Conservation (phyloP, 768 basidiomycete species). For the Naganishia vaughanmartiniae region DNA sequence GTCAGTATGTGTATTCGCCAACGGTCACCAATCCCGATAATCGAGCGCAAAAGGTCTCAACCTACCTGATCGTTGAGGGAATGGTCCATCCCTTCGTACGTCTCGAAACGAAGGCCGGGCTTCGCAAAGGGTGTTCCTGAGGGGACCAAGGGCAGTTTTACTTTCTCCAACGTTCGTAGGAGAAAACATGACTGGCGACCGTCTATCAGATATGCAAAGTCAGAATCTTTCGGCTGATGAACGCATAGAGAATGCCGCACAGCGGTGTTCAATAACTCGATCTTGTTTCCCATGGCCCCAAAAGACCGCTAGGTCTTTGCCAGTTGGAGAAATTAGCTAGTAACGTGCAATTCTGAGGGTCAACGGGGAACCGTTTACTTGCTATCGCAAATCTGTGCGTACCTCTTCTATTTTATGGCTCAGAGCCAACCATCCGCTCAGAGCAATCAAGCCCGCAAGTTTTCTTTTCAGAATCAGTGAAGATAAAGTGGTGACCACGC, state of each 20-base stretch:
- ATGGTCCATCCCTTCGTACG: conserved; percentile 69
- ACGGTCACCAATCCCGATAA: no score
- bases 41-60: neutral
- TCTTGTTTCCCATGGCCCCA: conserved; percentile 83
- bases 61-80: conserved; percentile 52
- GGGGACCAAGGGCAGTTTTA: conserved; percentile 56
- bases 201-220: neutral
- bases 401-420: conserved; percentile 58
- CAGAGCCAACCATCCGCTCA: conserved; percentile 80
- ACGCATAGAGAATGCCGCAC: conserved; percentile 42
- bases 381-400: conserved; percentile 31
- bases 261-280: conserved; percentile 64
- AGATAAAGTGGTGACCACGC: conserved; percentile 68
- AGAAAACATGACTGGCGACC: conserved; percentile 60
- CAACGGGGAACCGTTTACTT: no score
- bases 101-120: conserved; percentile 65
- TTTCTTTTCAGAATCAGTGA: conserved; percentile 67
- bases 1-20: no score
- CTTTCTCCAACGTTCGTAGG: conserved; percentile 54
- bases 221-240: neutral
- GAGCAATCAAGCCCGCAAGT: conserved; percentile 68
- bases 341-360: conserved; percentile 61
- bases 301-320: conserved; percentile 69
- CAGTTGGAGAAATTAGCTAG: conserved; percentile 65
- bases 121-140: conserved; percentile 37